These are phyloP conservation scores for Magnolia sinica DNA, from an alignment of 164 flowering plant species.

Conservation along the genomic window DNA sequence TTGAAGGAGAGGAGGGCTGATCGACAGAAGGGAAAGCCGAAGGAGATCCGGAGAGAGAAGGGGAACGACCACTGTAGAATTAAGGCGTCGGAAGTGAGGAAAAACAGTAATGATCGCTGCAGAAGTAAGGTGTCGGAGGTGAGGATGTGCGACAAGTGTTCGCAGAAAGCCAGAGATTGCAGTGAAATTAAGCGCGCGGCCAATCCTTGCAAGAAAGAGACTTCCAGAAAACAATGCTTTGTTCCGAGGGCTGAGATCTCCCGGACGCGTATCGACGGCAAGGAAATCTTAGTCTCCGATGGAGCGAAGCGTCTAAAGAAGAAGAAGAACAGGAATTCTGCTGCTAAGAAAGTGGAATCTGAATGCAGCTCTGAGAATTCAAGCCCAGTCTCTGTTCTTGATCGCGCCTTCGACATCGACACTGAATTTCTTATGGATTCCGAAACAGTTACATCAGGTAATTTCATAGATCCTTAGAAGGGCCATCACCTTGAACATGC, in stretches of 20 bases:
- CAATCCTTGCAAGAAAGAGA: constrained; percentile 11
- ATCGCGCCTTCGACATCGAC: constrained; percentile 20
- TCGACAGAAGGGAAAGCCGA: constrained; percentile 5
- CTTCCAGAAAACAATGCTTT: constrained; percentile 4
- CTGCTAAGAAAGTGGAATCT: constrained; percentile 15
- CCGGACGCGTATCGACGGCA: constrained; percentile 3
- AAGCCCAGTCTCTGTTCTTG: constrained; percentile 84
- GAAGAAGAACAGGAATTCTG: constrained; percentile 13
- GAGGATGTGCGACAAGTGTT: not conserved
- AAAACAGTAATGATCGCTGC: not conserved
- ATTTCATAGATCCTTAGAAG: not conserved
- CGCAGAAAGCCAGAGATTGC: not conserved
- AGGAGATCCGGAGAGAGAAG: not conserved
- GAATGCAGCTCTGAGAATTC: constrained; percentile 54
- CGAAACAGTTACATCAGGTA: constrained; percentile 38
- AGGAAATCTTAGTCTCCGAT: constrained; percentile 7
- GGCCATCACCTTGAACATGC: not conserved
- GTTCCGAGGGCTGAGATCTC: not conserved
- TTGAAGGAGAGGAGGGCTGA: constrained; percentile 24
- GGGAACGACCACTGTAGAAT: not conserved
- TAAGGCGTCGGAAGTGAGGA: not conserved
- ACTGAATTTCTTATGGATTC: constrained; percentile 32
- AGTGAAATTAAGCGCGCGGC: not conserved
- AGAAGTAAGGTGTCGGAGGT: not conserved
- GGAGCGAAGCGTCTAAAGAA: constrained; percentile 15